phyloP scores from a whole-genome alignment of 2,329 filamentous ascomycete genomes.

The Moelleriella libera region DNA sequence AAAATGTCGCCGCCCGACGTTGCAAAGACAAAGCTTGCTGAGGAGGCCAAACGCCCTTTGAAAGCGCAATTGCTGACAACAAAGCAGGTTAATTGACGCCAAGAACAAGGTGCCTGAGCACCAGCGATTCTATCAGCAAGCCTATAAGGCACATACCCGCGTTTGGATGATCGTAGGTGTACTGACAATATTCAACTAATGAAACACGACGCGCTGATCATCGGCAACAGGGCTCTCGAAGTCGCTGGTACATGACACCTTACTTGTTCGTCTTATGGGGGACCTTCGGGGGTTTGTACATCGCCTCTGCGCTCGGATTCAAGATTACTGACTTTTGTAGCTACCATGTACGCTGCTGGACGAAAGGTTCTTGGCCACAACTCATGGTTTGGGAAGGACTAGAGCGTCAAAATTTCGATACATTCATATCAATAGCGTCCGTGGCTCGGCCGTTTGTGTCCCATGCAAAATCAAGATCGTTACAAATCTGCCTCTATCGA shows the following conservation, averaged over 20 bases:
- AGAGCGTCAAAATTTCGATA: constrained; percentile 8
- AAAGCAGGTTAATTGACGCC: constrained; percentile 48
- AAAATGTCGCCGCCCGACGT: no score
- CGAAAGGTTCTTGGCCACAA: constrained; percentile 67
- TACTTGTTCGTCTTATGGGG: constrained; percentile 54
- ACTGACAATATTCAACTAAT: no score
- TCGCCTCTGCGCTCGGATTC: not conserved
- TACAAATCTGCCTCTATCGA: no score
- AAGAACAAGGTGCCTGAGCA: constrained; percentile 63
- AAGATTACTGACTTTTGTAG: constrained; percentile 15
- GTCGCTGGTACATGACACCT: constrained; percentile 50
- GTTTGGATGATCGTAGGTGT: constrained; percentile 60
- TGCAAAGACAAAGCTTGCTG: not conserved
- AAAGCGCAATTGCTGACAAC: not conserved
- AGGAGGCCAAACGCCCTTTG: not conserved
- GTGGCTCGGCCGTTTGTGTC: no score
- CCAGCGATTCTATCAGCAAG: constrained; percentile 62
- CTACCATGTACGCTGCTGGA: constrained; percentile 55
- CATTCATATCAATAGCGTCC: no score
- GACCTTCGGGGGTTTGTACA: constrained; percentile 43
- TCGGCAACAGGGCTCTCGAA: constrained; percentile 42
- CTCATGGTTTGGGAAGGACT: constrained; percentile 55
- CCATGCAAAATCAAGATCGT: no score
- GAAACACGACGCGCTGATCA: constrained; percentile 3
- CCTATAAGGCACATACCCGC: constrained; percentile 54